Evolutionary conservation across 768 basidiomycete genomes (phyloP).

Genomic region (Tricholoma furcatifolium): DNA sequence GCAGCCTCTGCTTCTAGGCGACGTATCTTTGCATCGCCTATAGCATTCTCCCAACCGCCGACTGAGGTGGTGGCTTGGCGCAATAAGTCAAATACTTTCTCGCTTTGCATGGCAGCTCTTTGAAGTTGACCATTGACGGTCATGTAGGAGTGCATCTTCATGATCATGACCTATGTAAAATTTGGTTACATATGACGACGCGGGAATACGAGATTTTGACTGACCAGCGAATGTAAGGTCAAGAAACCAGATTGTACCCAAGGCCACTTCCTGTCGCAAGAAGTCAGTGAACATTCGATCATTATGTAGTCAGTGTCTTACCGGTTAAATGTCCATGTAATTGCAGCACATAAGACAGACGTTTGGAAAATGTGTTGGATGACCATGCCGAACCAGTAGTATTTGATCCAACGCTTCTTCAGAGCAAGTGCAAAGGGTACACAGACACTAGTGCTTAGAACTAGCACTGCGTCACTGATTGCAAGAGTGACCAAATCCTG

Average conservation of each 20-base stretch:
- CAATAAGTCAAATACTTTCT: conserved; percentile 41
- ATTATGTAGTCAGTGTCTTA: conserved; percentile 23
- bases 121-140: conserved; percentile 85
- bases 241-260: conserved; percentile 96
- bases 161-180: conserved; percentile 66
- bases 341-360: conserved; percentile 62
- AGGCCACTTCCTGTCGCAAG: conserved; percentile 76
- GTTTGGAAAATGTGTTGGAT: conserved; percentile 85
- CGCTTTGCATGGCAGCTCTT: conserved; percentile 44
- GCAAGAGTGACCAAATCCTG: conserved; percentile 82
- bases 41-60: conserved; percentile 70
- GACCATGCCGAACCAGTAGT: conserved; percentile 71
- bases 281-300: background rate
- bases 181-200: background rate
- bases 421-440: conserved; percentile 83
- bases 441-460: conserved; percentile 70
- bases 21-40: conserved; percentile 45
- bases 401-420: conserved; percentile 75
- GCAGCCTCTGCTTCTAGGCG: conserved; percentile 39
- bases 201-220: conserved; percentile 17
- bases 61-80: conserved; percentile 43
- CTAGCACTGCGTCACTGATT: conserved; percentile 79
- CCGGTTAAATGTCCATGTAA: conserved; percentile 92
- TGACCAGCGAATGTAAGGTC: conserved; percentile 79
- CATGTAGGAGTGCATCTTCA: conserved; percentile 97